Evolutionary conservation across 2,329 filamentous ascomycete genomes (phyloP), one percentile per base, ranked within the genome.

Genomic region (Colletotrichum liaoningense): DNA sequence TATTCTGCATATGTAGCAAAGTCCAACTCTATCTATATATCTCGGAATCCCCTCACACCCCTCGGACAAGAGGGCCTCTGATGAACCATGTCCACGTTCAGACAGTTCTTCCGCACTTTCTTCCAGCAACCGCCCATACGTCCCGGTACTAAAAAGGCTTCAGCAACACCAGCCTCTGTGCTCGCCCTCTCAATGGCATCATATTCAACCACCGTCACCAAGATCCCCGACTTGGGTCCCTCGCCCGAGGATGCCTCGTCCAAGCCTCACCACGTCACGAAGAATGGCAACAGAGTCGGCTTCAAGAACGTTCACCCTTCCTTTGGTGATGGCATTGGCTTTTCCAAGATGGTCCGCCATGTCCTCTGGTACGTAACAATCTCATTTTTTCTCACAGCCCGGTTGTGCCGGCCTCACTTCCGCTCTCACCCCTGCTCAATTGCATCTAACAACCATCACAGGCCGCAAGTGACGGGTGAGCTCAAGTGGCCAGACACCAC

Each of bases 401-500:
- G 6, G 30, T 46, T 30, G 8, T 28, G 8, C 52, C 11, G 9
- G 19, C 8, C 26, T 30, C 24, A 49, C 54, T 8, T 30, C 57
- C 70, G 12, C n/a, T 35, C 33, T 28, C 24, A 49, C 54, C 9
- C 19, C 57, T 69, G 11, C n/a, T 35, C 54, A 38, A n/a, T 24
- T 55, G 22, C 64, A 42, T 73, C 63, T 76, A 63, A 74, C 57
- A 35, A 54, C 3, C 22, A 26, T 16, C 38, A 11, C 52, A 82
- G 83, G 81, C 82, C 83, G 6, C 79, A 77, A n/a, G n/a, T 85
- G 6, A 82, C 80, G 1, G 86, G 87, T 72, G 79, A 83, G 24
- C 75, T 86, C 58, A 81, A 82, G 12, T 74, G 56, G 1, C 93
- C 93, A 33, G 87, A 94, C 78, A 92, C 91, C 8, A 88, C 88